Evolutionary conservation across 2,329 filamentous ascomycete genomes (phyloP), one percentile per base, ranked within the genome.

Genomic region (Camillea tinctor): DNA sequence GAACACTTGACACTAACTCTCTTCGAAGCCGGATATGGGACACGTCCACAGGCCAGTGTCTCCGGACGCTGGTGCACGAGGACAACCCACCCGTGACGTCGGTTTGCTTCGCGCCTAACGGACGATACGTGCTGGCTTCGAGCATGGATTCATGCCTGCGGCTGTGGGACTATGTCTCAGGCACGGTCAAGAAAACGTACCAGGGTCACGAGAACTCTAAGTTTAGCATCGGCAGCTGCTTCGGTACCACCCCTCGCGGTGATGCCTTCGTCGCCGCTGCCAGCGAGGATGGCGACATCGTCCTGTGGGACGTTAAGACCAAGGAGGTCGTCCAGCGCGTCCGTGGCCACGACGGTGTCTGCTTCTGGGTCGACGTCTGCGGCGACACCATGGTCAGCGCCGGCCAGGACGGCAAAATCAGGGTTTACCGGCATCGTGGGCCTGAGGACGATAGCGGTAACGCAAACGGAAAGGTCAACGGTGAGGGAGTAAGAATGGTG

Each of bases 131-230:
- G 57, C 84, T 98, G 2, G 94, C 95, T 13, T 97, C 91, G 76
- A 97, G 92, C 64, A 83, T 97, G 66, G 95, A 99, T 78, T 91
- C 88, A 62, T 94, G 91, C 72, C 85, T 99, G 52, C 88, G 95
- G 1, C 80, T 99, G 21, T 99, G 95, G 95, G 91, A 97, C 74
- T 99, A 98, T 73, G 90, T 96, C 8, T 87, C 92, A 44, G 94
- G 94, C 7, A 87, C 88, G 24, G 95, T 95, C 68, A 89, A 97
- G 70, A 99, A 99, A 81, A 99, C 95, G 15, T 99, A 98, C 75
- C 93, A 97, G 73, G 95, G 95, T 0, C 95, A 98, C 71, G 78
- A 80, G 57, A 99, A 99, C 74, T 82, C 86, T 57, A 88, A 88
- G 62, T 98, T 90, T 76, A 94, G 92, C 65, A 82, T 98, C n/a